A percentile compares a stretch with the other conserved stretches of the same genome.
These are phyloP conservation scores for Themeda triandra DNA, from an alignment of 176 grass and related monocot genomes.

Conservation along the genomic window DNA sequence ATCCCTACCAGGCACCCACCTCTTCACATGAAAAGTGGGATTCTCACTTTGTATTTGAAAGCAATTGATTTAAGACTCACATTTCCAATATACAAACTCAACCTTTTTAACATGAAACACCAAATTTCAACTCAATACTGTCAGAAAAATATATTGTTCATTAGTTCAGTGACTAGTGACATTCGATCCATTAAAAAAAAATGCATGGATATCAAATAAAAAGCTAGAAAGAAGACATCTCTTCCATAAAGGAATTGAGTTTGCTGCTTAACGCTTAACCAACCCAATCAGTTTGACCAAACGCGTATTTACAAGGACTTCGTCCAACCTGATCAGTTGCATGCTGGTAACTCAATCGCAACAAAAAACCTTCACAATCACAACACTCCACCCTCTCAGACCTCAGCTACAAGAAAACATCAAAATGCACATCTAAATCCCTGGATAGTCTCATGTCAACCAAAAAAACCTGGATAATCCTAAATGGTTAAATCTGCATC, in stretches of 20 bases:
- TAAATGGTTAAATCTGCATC: neutral
- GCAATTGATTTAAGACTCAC: neutral
- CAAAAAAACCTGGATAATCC: neutral
- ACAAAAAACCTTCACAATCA: neutral
- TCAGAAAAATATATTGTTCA: neutral
- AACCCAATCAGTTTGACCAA: neutral
- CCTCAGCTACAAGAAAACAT: neutral
- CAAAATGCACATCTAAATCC: conserved; percentile 1
- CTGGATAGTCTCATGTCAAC: no score
- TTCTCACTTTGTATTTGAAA: neutral
- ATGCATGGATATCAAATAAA: neutral
- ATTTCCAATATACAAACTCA: neutral
- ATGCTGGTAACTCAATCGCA: neutral
- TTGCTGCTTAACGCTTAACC: neutral
- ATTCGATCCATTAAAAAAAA: neutral
- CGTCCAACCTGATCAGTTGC: neutral
- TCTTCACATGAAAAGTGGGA: neutral
- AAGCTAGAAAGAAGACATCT: neutral
- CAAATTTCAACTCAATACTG: neutral
- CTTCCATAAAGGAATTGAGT: neutral
- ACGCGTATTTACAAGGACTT: neutral
- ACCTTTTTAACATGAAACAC: neutral
- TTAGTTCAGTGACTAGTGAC: neutral
- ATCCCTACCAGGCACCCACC: no score
- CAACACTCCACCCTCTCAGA: neutral